Percentiles rank a stretch among this genome's conserved stretches.
These are phyloP conservation scores for Pisolithus orientalis DNA, from an alignment of 768 basidiomycete species.

Conservation along the genomic window DNA sequence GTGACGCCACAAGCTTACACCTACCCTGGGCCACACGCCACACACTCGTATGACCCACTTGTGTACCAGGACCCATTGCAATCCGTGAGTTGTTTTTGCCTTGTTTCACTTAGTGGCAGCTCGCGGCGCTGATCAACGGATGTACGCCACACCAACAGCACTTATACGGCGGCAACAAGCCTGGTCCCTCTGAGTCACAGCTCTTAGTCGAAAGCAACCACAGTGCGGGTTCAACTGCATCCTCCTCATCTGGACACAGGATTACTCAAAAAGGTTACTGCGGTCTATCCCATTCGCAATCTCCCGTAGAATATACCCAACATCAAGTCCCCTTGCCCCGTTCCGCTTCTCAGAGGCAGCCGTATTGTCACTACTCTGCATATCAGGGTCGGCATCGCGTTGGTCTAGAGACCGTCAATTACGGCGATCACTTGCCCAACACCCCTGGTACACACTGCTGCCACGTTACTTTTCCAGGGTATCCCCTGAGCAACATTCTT, in stretches of 20 bases:
- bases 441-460: conserved; percentile 10
- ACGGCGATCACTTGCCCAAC: conserved; percentile 9
- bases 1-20: conserved; percentile 10
- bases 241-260: conserved; percentile 14
- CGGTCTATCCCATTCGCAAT: conserved; percentile 1
- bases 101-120: conserved; percentile 1
- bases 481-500: conserved; percentile 5
- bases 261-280: conserved; percentile 5
- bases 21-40: conserved; percentile 8
- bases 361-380: conserved; percentile 16
- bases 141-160: conserved; percentile 9
- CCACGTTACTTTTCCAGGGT: conserved; percentile 9
- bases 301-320: conserved; percentile 3
- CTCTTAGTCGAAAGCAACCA: conserved; percentile 21
- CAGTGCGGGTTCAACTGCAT: conserved; percentile 18
- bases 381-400: conserved; percentile 16
- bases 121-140: background rate
- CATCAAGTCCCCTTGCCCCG: conserved; percentile 1
- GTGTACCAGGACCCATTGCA: conserved; percentile 8
- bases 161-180: conserved; percentile 10
- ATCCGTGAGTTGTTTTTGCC: conserved; percentile 10
- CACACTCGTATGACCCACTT: conserved; percentile 5
- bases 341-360: background rate
- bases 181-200: conserved; percentile 20
- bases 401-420: conserved; percentile 17